Evolutionary conservation across 208 protist genomes (phyloP).

Genomic region (Crithidia sp.): DNA sequence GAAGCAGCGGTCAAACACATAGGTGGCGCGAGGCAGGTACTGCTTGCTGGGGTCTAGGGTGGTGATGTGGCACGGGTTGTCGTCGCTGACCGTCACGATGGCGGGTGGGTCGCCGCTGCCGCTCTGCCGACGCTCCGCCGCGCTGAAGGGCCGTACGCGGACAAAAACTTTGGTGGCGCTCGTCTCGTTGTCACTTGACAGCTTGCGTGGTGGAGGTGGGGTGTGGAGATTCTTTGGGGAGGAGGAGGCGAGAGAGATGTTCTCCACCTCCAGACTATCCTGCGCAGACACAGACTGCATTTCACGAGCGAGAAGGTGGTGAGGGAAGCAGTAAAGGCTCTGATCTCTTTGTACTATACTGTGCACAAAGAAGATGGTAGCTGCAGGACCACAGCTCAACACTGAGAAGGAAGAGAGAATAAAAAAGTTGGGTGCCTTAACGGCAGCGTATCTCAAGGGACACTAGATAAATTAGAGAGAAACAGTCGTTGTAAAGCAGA

Average conservation of each 20-base stretch:
- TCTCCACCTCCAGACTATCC: slow-evolving; percentile 7
- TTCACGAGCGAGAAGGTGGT: not conserved
- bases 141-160: slow-evolving; percentile 74
- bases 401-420: too few relatives aligned
- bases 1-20: slow-evolving; percentile 79
- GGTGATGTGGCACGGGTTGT: slow-evolving; percentile 75
- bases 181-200: slow-evolving; percentile 21
- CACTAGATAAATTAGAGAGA: too few relatives aligned
- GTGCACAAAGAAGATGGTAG: too few relatives aligned
- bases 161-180: slow-evolving; percentile 78
- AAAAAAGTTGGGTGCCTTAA: too few relatives aligned
- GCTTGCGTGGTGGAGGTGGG: not conserved
- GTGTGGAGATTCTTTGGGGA: slow-evolving; percentile 2
- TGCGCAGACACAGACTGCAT: slow-evolving; percentile 6
- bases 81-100: slow-evolving; percentile 59
- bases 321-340: too few relatives aligned
- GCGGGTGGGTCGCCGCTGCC: slow-evolving; percentile 6
- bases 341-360: too few relatives aligned
- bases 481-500: not conserved
- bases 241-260: slow-evolving; percentile 6
- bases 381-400: too few relatives aligned
- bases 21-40: slow-evolving; percentile 57
- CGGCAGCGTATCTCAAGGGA: too few relatives aligned
- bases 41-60: slow-evolving; percentile 50
- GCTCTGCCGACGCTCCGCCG: slow-evolving; percentile 34